Evolutionary conservation across 2,329 filamentous ascomycete species (phyloP), one percentile per base, ranked within the genome.

Genomic region (Chaetomium globosum): DNA sequence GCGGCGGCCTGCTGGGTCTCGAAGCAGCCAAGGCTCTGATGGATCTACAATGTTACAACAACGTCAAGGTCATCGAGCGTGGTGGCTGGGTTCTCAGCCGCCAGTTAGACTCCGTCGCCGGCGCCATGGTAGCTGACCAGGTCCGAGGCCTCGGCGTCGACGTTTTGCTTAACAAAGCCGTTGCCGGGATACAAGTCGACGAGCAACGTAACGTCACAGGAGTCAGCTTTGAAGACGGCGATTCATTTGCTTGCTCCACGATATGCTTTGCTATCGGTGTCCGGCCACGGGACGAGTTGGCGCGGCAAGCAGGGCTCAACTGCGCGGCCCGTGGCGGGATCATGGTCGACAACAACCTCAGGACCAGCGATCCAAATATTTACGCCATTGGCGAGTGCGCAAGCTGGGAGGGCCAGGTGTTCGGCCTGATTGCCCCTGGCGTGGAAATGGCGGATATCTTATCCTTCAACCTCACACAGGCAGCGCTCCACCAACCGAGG

Each of bases 21-120:
- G 93, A 97, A 78, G 93, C 93, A 2, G 93, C 92, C 39, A 95
- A 96, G 73, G 93, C 93, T 1, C 93, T 97, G 91, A 89, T 93
- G 80, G 92, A 96, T 73, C 80, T 97, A 9, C 83, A 90, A 71
- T 85, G 87, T 59, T 96, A 90, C 73, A 81, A 83, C 13, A 85
- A 87, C 64, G 89, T 97, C 59, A 90, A 88, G 70, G 80, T 97
- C 9, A 87, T 97, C 59, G 93, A 97, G 76, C 83, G 91, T 60
- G 94, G 93, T 73, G 79, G 85, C 70, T 97, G 92, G 90, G 89
- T 96, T 0, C 76, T 97, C 52, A 91, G 89, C 61, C 83, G 93
- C 62, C 93, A 97, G 73, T 79, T 97, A 1, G 93, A 97, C 73
- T 82, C 81, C 9, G 92, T 96, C 74, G 93, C 92, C 0, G 93